Conservation (phyloP, 805 yeast genomes). For the Barnettozyma wickerhamii region DNA sequence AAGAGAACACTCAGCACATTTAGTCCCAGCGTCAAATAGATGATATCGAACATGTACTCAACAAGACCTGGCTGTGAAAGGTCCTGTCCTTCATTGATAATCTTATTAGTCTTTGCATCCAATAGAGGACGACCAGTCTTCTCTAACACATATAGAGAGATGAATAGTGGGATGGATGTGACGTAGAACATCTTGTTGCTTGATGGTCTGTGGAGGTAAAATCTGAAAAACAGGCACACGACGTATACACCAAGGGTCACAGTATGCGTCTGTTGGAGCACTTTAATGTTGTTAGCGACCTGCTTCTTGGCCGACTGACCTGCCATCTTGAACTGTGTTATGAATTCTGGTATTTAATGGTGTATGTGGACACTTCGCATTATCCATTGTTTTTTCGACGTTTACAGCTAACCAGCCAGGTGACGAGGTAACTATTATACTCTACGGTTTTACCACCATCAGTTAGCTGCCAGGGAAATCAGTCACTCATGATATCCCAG, state of each 20-base stretch:
- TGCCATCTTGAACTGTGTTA: slow-evolving; percentile 38
- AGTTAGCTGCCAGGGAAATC: no score
- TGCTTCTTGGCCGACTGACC: slow-evolving; percentile 53
- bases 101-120: slow-evolving; percentile 30
- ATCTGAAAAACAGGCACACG: slow-evolving; percentile 25
- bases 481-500: no score
- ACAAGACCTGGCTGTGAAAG: slow-evolving; percentile 43
- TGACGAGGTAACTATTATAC: no score
- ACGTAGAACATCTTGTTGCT: slow-evolving; percentile 26
- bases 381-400: no score
- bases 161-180: slow-evolving; percentile 30
- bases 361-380: no score
- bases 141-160: slow-evolving; percentile 41
- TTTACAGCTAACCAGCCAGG: no score
- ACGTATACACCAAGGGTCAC: slow-evolving; percentile 26
- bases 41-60: slow-evolving; percentile 51
- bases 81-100: slow-evolving; percentile 45
- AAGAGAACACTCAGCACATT: slow-evolving; percentile 40
- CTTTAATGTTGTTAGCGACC: slow-evolving; percentile 37
- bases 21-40: slow-evolving; percentile 48
- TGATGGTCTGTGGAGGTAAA: slow-evolving; percentile 34
- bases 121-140: slow-evolving; percentile 46
- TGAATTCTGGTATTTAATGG: background rate
- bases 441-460: no score
- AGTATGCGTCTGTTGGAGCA: slow-evolving; percentile 36